phyloP scores from a whole-genome alignment of 2,329 filamentous ascomycete species.

The Xenoacremonium recifei region DNA sequence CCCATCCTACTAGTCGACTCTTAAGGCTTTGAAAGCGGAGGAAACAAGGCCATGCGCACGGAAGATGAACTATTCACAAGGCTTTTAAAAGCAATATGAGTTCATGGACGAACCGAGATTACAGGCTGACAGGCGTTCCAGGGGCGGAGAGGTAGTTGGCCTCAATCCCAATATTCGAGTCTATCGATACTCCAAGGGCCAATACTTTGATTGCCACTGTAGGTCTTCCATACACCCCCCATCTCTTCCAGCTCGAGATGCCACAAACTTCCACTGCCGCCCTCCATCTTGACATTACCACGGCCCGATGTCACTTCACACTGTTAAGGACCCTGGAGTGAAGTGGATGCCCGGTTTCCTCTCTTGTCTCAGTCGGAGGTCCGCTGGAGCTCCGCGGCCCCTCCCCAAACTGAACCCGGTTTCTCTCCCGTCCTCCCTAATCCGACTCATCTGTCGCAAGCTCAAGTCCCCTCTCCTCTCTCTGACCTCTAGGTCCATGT shows the following conservation, averaged over 20 bases:
- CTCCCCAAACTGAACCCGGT: no score
- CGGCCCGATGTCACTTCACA: neutral
- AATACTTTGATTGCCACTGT: constrained; percentile 95
- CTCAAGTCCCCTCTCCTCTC: no score
- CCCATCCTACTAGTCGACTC: no score
- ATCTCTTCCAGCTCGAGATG: neutral
- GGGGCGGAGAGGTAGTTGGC: constrained; percentile 81
- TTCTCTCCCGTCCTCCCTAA: no score
- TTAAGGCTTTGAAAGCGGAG: no score
- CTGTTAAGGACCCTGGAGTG: no score
- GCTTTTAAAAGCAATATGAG: constrained; percentile 11
- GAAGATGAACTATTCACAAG: neutral
- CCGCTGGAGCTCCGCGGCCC: no score
- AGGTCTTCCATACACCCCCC: constrained; percentile 31
- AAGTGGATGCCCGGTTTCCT: no score
- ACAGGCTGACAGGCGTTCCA: constrained; percentile 37
- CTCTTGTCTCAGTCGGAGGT: no score
- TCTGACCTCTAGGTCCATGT: no score
- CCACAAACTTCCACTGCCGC: neutral
- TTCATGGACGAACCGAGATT: constrained; percentile 7
- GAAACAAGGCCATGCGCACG: no score
- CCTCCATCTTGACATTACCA: neutral
- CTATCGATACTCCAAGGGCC: constrained; percentile 80
- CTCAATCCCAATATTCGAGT: constrained; percentile 86
- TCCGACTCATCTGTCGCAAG: no score